Percentiles rank a stretch among this genome's conserved stretches.
These are phyloP conservation scores for Arctostaphylos glauca DNA, from an alignment of 148 eudicot genomes.

Conservation along the genomic window DNA sequence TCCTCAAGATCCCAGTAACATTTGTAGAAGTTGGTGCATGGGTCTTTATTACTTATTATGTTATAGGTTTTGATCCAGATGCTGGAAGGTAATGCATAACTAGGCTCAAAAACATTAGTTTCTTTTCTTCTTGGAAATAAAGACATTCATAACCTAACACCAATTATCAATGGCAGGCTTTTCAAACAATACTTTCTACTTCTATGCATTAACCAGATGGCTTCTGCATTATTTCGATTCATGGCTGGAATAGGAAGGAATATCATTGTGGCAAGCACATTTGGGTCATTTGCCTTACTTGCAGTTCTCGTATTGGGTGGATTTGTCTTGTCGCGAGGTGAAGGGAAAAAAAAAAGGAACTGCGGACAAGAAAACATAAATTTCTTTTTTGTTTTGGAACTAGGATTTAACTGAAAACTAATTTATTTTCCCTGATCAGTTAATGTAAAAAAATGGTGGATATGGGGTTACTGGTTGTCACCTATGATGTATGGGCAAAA, in stretches of 20 bases:
- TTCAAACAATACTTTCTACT: slow-evolving; percentile 58
- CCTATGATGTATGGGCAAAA: slow-evolving; percentile 74
- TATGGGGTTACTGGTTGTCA: slow-evolving; percentile 88
- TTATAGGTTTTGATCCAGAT: slow-evolving; percentile 35
- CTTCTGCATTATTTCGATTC: slow-evolving; percentile 66
- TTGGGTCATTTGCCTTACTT: slow-evolving; percentile 64
- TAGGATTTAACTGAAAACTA: background rate
- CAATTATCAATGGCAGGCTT: slow-evolving; percentile 38
- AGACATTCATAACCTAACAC: background rate
- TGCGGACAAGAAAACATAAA: background rate
- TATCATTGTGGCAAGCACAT: slow-evolving; percentile 77
- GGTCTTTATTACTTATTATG: slow-evolving; percentile 27
- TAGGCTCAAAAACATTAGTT: background rate
- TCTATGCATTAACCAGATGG: slow-evolving; percentile 62
- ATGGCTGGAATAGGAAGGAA: slow-evolving; percentile 70
- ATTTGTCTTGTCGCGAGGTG: slow-evolving; percentile 67
- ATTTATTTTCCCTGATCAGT: slow-evolving; percentile 24
- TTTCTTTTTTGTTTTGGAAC: too few relatives aligned
- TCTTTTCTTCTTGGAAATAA: background rate
- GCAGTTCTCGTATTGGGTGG: slow-evolving; percentile 70
- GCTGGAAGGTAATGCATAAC: slow-evolving; percentile 25
- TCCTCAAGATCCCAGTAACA: slow-evolving; percentile 31
- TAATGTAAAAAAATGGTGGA: slow-evolving; percentile 75
- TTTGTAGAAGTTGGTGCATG: slow-evolving; percentile 22
- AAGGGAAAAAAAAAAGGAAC: background rate